Evolutionary conservation across 768 basidiomycete genomes (phyloP).

Genomic region (Russula griseocarnosa): DNA sequence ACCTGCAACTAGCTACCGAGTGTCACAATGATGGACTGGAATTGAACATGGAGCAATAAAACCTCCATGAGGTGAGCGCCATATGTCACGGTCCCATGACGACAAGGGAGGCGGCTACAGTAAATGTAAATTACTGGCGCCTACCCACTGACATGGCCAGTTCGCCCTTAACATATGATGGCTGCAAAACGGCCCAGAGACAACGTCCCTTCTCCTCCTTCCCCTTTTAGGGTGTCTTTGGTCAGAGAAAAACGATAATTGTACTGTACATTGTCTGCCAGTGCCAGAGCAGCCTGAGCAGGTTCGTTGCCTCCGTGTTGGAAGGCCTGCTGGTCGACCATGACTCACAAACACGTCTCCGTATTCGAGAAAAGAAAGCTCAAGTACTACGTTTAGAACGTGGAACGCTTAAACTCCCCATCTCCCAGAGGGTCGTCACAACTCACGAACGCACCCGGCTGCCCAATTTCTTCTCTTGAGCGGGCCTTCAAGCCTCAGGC

Average conservation of each 20-base stretch:
- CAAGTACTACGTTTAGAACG: neutral
- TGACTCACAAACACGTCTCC: neutral
- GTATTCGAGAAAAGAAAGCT: neutral
- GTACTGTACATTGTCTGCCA: neutral
- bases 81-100: slow-evolving; percentile 4
- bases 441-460: neutral
- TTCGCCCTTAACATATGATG: neutral
- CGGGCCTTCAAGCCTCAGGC: neutral
- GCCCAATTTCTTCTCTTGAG: neutral
- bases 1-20: no score
- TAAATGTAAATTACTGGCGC: neutral
- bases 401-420: neutral
- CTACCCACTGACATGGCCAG: neutral
- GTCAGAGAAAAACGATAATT: neutral
- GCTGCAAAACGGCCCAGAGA: neutral
- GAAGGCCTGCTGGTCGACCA: neutral
- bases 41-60: neutral
- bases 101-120: neutral
- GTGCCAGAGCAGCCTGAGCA: neutral
- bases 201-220: neutral
- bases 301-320: neutral
- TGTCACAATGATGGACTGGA: neutral
- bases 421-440: neutral
- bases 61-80: neutral
- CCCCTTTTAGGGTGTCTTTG: neutral